Conservation (phyloP, 2,329 filamentous ascomycete genomes). For the Taxawa tesnikishii region DNA sequence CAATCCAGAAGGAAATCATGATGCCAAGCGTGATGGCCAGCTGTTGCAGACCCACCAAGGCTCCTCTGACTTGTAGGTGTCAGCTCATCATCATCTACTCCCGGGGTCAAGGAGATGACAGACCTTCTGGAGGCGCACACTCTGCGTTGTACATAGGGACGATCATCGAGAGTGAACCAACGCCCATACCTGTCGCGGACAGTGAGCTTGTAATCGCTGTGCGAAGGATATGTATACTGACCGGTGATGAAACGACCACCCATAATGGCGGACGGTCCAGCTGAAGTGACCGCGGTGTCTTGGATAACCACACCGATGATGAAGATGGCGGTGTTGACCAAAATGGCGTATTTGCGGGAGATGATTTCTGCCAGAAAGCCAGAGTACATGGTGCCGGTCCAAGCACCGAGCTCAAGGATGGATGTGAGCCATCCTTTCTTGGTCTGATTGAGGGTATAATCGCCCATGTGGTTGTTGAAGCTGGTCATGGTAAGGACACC, state of each 20-base stretch:
- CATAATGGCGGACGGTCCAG: conserved; percentile 48
- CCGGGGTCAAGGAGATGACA: too few relatives aligned
- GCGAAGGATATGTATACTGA: conserved; percentile 6
- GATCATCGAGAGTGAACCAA: conserved; percentile 40
- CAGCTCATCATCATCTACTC: too few relatives aligned
- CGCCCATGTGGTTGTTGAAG: conserved; percentile 26
- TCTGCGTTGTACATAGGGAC: conserved; percentile 33
- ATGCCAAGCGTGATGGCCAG: conserved; percentile 47
- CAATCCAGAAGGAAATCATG: conserved; percentile 38
- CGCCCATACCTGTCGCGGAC: neutral
- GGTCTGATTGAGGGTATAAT: conserved; percentile 21
- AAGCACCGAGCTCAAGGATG: conserved; percentile 33
- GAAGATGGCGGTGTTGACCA: conserved; percentile 53
- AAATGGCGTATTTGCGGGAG: conserved; percentile 41
- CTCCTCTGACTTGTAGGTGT: conserved; percentile 53
- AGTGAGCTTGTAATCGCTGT: neutral
- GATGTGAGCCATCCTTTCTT: conserved; percentile 39
- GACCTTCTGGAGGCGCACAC: conserved; percentile 46
- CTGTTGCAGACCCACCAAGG: conserved; percentile 53
- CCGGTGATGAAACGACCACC: conserved; percentile 59
- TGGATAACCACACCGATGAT: conserved; percentile 60
- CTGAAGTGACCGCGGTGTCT: conserved; percentile 42
- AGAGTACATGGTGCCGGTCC: conserved; percentile 32
- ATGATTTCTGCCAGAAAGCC: conserved; percentile 39
- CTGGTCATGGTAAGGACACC: conserved; percentile 45